A percentile compares a stretch with the other conserved stretches of the same genome.
Evolutionary conservation across 176 grass and related monocot genomes (phyloP).

Genomic region (Triticum monococcum): DNA sequence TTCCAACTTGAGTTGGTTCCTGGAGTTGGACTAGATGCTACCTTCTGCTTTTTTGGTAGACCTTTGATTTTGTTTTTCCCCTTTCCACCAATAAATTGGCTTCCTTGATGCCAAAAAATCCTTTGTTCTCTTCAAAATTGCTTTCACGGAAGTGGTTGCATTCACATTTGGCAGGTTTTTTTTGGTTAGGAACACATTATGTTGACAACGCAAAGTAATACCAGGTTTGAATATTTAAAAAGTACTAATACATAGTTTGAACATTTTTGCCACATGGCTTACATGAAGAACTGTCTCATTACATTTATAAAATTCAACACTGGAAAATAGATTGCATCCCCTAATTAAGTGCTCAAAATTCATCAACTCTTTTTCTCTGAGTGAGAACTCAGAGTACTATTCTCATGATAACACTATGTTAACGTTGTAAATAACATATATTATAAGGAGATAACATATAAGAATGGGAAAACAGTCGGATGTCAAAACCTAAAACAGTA

Average conservation of each 20-base stretch:
- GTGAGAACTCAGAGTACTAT: too few relatives aligned
- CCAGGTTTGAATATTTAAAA: too few relatives aligned
- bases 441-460: background rate
- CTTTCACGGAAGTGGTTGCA: background rate
- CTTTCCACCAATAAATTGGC: background rate
- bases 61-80: too few relatives aligned
- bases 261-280: background rate
- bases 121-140: background rate
- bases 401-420: background rate
- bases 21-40: too few relatives aligned
- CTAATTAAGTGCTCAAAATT: background rate
- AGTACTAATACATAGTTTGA: background rate
- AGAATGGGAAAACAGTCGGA: too few relatives aligned
- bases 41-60: too few relatives aligned
- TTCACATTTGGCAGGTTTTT: too few relatives aligned
- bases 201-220: too few relatives aligned
- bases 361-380: too few relatives aligned
- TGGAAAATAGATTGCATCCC: background rate
- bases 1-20: too few relatives aligned
- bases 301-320: too few relatives aligned
- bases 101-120: background rate
- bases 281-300: background rate
- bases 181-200: too few relatives aligned
- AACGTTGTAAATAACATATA: background rate
- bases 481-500: background rate